Evolutionary conservation across 23 red algal species (phyloP).

Genomic region (Gracilaria gracilis): DNA sequence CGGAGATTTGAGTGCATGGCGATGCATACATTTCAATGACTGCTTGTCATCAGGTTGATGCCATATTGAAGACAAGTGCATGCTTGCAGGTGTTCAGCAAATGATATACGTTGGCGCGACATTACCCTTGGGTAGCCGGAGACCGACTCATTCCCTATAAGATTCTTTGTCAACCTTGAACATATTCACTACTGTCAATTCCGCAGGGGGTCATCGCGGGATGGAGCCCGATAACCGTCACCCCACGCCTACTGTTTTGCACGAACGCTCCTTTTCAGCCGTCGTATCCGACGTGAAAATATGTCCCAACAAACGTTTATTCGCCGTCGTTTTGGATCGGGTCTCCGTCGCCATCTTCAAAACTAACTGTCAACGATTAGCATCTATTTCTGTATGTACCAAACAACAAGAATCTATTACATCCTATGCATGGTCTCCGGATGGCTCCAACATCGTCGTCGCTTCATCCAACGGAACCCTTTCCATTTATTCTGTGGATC

Average conservation of each 20-base stretch:
- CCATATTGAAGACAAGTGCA: no score
- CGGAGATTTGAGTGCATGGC: no score
- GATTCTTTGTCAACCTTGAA: no score
- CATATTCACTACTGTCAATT: no score
- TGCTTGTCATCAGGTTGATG: no score
- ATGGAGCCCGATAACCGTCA: not conserved
- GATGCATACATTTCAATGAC: no score
- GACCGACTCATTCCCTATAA: no score
- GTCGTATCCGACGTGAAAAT: slow-evolving; percentile 40
- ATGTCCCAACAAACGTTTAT: slow-evolving; percentile 50
- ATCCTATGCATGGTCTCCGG: slow-evolving; percentile 56
- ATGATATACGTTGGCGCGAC: no score
- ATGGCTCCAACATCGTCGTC: slow-evolving; percentile 46
- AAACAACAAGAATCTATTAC: slow-evolving; percentile 31
- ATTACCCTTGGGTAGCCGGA: no score
- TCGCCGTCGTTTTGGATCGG: slow-evolving; percentile 58
- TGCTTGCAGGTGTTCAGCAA: no score
- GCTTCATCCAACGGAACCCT: slow-evolving; percentile 40
- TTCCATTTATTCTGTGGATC: slow-evolving; percentile 55
- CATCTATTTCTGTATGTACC: slow-evolving; percentile 58
- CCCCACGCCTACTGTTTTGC: slow-evolving; percentile 1
- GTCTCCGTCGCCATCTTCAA: slow-evolving; percentile 61
- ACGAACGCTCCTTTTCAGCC: slow-evolving; percentile 61
- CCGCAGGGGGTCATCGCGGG: not conserved
- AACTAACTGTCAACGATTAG: slow-evolving; percentile 48